phyloP scores from a whole-genome alignment of 257 asterid species.

The Thymus quinquecostatus region DNA sequence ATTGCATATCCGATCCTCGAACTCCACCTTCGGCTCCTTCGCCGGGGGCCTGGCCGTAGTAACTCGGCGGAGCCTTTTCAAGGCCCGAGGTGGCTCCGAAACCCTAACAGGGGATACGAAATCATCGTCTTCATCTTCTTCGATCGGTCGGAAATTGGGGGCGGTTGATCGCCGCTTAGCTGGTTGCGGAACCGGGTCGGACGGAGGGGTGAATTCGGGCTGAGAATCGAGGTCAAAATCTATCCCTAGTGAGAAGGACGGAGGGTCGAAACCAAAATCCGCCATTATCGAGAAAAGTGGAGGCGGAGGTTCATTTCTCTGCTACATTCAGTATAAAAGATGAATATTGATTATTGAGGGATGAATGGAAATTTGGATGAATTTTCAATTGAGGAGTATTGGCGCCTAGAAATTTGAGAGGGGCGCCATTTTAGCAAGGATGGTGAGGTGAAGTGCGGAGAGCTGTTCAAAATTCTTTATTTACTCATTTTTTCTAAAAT shows the following conservation, averaged over 20 bases:
- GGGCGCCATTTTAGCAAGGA: conserved; percentile 21
- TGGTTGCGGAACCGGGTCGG: conserved; percentile 34
- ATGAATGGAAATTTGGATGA: not conserved
- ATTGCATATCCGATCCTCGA: conserved; percentile 31
- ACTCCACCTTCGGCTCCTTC: conserved; percentile 26
- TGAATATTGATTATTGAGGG: not conserved
- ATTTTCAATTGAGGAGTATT: conserved; percentile 8
- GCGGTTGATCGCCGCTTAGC: conserved; percentile 38
- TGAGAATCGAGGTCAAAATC: conserved; percentile 69
- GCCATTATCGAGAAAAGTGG: conserved; percentile 43
- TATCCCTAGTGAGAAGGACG: conserved; percentile 82
- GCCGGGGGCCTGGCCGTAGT: conserved; percentile 27
- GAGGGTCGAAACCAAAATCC: conserved; percentile 66
- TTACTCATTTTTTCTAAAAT: too few relatives aligned
- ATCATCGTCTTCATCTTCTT: conserved; percentile 48
- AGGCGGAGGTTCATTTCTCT: not conserved
- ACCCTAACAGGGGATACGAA: conserved; percentile 48
- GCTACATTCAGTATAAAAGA: not conserved
- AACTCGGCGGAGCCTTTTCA: conserved; percentile 78
- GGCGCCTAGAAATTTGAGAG: conserved; percentile 29
- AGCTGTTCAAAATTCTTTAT: not conserved
- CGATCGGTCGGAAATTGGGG: conserved; percentile 33
- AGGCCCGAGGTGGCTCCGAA: conserved; percentile 41
- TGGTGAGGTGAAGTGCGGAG: not conserved
- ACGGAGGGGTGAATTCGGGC: conserved; percentile 33